Base-by-base conservation (phyloP, 2,329 filamentous ascomycete genomes). In the Colletotrichum horii region DNA sequence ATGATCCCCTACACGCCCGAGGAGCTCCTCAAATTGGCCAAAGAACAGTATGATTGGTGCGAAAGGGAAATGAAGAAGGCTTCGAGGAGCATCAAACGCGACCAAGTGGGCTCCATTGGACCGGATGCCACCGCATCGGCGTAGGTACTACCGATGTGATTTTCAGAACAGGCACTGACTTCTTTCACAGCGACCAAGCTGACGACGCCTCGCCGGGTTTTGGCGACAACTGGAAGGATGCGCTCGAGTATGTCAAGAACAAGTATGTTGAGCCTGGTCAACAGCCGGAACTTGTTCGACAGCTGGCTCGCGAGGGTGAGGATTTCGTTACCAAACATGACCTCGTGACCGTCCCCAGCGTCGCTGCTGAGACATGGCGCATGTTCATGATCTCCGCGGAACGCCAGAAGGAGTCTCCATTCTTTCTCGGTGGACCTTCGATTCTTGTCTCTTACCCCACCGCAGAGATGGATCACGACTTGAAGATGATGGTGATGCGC, bases 401-500 rank as follows among this genome's bases (percentile, higher is more conserved):
- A 32, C 82, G 80, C 28, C 91, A 93, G 78, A 90, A 88, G 73
- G 86, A 89, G 4, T 89, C 88, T 14, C 91, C 91, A 0, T 92
- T 92, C 82, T 92, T 92, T 82, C 86, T 92, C 0, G 90, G 90
- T 7, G 91, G 90, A 0, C 82, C 84, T 1, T 81, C 81, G 4
- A 90, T 92, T 77, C 86, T 89, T 61, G 89, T 92, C 4, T 89
- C 90, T 1, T 92, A 91, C 70, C 90, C 91, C 19, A 89, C 87
- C 6, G 81, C 84, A 1, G 84, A 82, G 32, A 91, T 91, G 89
- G 77, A 82, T 6, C 89, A 92, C 77, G 86, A 85, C 22, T 84
- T 87, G 38, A 93, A 92, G 81, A 79, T 89, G 77, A 92, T 92
- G 90, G 88, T 88, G 69, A 88, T 92, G 86, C 87, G 90, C 22